Percentiles rank a stretch among this genome's conserved stretches.
phyloP scores from a whole-genome alignment of 1,284 basidiomycete genomes.

The Cutaneotrichosporon cutaneum region DNA sequence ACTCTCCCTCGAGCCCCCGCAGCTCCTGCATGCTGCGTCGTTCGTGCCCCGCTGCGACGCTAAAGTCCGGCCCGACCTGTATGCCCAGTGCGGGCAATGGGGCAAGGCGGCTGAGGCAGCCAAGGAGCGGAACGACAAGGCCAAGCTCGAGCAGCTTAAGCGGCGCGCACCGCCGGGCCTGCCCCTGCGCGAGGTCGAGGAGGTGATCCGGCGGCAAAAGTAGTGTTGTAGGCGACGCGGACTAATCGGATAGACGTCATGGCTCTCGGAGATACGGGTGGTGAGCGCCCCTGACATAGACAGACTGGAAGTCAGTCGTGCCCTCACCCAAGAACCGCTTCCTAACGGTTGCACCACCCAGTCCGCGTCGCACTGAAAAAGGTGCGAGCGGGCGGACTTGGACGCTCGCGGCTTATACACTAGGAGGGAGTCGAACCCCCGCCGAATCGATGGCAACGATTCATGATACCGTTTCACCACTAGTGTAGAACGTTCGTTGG shows the following conservation, averaged over 20 bases:
- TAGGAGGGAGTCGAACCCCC: too few relatives aligned
- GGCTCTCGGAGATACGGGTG: too few relatives aligned
- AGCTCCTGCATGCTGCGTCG: conserved; percentile 67
- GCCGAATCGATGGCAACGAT: too few relatives aligned
- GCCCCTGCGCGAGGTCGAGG: conserved; percentile 22
- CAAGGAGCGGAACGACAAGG: conserved; percentile 78
- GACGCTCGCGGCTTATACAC: too few relatives aligned
- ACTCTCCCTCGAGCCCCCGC: conserved; percentile 40
- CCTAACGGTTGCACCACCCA: too few relatives aligned
- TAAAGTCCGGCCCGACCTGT: conserved; percentile 77
- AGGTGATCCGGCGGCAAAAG: conserved; percentile 26
- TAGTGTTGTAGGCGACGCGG: background rate
- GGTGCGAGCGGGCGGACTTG: too few relatives aligned
- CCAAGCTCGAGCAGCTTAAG: conserved; percentile 62
- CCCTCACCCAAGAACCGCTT: too few relatives aligned
- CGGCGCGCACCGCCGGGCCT: conserved; percentile 15
- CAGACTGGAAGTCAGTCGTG: too few relatives aligned
- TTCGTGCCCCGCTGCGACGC: conserved; percentile 81
- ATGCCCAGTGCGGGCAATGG: conserved; percentile 85
- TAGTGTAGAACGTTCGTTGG: too few relatives aligned
- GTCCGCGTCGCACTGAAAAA: too few relatives aligned
- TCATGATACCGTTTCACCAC: too few relatives aligned
- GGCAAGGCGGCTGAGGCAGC: conserved; percentile 78
- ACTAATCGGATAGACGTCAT: background rate
- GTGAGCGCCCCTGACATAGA: too few relatives aligned